Evolutionary conservation across 192 early-diverging fungal species (phyloP).

Genomic region (Coemansia sp.): DNA sequence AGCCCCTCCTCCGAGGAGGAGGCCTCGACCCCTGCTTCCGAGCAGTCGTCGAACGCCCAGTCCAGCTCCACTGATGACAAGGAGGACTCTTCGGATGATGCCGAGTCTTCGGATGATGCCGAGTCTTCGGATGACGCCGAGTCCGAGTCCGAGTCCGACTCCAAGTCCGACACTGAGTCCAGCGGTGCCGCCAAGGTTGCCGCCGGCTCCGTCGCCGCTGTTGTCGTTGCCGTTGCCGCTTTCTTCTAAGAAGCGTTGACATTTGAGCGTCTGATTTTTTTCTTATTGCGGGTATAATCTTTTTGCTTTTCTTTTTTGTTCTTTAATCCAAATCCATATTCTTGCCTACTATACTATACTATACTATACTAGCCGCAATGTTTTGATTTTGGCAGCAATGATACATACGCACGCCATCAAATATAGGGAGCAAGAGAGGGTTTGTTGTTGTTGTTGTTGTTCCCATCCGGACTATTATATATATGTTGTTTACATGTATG

Average conservation of each 20-base stretch:
- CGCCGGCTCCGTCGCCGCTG: constrained; percentile 25
- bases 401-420: too few relatives aligned
- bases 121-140: not conserved
- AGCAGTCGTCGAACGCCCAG: not conserved
- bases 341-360: too few relatives aligned
- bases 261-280: not conserved
- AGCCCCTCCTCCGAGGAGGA: constrained; percentile 2
- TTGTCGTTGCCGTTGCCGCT: constrained; percentile 30
- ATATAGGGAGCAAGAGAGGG: too few relatives aligned
- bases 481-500: too few relatives aligned
- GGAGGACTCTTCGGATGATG: constrained; percentile 3
- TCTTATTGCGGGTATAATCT: not conserved
- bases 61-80: not conserved
- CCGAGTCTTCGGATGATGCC: not conserved
- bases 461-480: too few relatives aligned
- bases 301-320: not conserved
- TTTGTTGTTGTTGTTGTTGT: too few relatives aligned
- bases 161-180: not conserved
- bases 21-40: not conserved
- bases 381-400: too few relatives aligned
- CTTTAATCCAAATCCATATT: constrained; percentile 1
- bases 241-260: constrained; percentile 33
- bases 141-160: not conserved
- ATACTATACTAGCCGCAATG: not conserved
- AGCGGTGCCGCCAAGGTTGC: constrained; percentile 28